Conservation (phyloP, 441 rosid species). For the Eugenia klotzschiana region DNA sequence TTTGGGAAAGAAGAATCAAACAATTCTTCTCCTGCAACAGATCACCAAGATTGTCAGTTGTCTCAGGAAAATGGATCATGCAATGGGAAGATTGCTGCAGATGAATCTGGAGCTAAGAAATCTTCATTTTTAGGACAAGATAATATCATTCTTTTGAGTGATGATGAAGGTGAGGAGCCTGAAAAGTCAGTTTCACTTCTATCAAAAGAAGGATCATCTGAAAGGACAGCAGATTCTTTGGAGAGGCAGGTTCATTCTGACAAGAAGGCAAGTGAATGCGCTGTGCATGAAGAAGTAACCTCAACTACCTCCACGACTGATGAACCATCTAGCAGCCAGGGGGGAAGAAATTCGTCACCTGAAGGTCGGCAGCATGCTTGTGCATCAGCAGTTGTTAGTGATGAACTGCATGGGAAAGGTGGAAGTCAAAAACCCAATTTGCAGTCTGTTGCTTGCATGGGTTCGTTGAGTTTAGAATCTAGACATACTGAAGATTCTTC, state of each 20-base stretch:
- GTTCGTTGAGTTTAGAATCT: conserved; percentile 17
- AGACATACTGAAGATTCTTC: conserved; percentile 18
- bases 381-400: conserved; percentile 19
- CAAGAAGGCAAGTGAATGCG: conserved; percentile 10
- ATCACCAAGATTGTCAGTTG: conserved; percentile 15
- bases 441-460: conserved; percentile 14
- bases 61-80: conserved; percentile 24
- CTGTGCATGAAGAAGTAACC: conserved; percentile 14
- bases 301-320: conserved; percentile 16
- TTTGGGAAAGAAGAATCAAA: conserved; percentile 12
- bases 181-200: conserved; percentile 24
- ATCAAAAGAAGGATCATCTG: conserved; percentile 18
- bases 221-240: conserved; percentile 16
- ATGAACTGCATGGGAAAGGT: conserved; percentile 15
- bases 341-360: conserved; percentile 16
- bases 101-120: conserved; percentile 18
- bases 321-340: conserved; percentile 10
- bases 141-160: conserved; percentile 68
- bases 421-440: conserved; percentile 15
- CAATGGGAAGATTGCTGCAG: conserved; percentile 4
- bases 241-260: conserved; percentile 17
- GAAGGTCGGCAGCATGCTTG: conserved; percentile 13
- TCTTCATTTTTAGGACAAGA: conserved; percentile 16
- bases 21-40: conserved; percentile 15
- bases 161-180: conserved; percentile 60